phyloP scores from a whole-genome alignment of 345 rosid genomes.

The Eucalyptus decipiens region DNA sequence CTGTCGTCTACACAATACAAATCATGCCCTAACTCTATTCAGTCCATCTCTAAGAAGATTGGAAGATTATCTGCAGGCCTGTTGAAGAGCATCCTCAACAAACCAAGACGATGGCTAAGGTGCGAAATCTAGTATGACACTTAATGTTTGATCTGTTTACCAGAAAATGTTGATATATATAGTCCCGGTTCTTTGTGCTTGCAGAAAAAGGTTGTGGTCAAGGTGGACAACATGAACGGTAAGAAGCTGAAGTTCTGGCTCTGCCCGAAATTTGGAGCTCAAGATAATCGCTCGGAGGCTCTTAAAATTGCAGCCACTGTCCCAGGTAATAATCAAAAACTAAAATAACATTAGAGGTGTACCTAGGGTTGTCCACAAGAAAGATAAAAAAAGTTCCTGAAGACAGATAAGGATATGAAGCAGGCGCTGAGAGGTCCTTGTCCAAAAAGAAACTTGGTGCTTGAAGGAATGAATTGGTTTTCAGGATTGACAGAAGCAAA shows the following conservation, averaged over 20 bases:
- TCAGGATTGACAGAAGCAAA: background rate
- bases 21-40: background rate
- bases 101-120: background rate
- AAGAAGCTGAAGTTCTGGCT: background rate
- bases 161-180: background rate
- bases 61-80: background rate
- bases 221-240: background rate
- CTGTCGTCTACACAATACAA: background rate
- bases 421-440: background rate
- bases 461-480: background rate
- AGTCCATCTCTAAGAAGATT: background rate
- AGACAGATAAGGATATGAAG: background rate
- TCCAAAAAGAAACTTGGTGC: background rate
- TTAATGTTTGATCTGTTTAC: background rate
- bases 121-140: background rate
- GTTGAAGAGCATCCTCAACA: background rate
- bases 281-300: constrained; percentile 4
- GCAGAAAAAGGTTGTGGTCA: constrained; percentile 19
- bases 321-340: background rate
- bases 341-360: background rate
- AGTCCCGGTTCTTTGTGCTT: background rate
- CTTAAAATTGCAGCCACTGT: background rate
- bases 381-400: background rate
- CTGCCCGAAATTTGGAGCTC: background rate
- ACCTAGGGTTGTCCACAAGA: background rate